Percentiles rank a stretch among this genome's conserved stretches.
These are phyloP conservation scores for Odontarrhena argentea DNA, from an alignment of 345 rosid species.

Conservation along the genomic window DNA sequence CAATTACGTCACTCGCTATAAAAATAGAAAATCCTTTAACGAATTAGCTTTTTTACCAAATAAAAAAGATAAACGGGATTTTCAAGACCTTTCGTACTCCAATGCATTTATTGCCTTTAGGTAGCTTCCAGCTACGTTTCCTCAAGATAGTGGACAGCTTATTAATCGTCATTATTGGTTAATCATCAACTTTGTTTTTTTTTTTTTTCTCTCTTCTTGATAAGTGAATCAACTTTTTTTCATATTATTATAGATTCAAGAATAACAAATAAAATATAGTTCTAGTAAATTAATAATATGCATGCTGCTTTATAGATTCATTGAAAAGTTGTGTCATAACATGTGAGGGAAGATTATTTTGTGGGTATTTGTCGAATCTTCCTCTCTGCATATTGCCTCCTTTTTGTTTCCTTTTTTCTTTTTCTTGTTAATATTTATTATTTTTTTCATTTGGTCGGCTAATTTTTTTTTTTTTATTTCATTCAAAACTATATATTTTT, in stretches of 20 bases:
- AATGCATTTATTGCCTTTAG: constrained; percentile 25
- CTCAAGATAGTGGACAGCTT: constrained; percentile 17
- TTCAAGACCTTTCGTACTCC: constrained; percentile 21
- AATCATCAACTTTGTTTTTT: not conserved
- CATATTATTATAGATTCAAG: too few relatives aligned
- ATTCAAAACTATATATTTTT: too few relatives aligned
- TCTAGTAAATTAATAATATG: too few relatives aligned
- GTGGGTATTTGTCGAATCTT: constrained; percentile 35
- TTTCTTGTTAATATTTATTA: constrained; percentile 19
- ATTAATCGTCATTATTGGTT: constrained; percentile 26
- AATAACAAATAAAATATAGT: too few relatives aligned
- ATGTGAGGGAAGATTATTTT: constrained; percentile 28
- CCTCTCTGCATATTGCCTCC: not conserved
- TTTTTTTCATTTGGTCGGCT: constrained; percentile 36
- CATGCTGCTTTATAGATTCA: too few relatives aligned
- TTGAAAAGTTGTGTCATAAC: constrained; percentile 7
- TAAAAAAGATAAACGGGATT: not conserved
- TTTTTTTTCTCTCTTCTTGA: too few relatives aligned
- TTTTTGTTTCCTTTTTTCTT: not conserved
- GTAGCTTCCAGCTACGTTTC: constrained; percentile 36
- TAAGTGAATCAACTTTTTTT: too few relatives aligned
- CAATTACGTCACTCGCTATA: not conserved
- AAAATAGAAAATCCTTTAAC: not conserved
- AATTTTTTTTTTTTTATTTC: not conserved
- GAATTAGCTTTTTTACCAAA: not conserved